Base-by-base conservation (phyloP, 306 rosid species). In the Acmispon strigosus region DNA sequence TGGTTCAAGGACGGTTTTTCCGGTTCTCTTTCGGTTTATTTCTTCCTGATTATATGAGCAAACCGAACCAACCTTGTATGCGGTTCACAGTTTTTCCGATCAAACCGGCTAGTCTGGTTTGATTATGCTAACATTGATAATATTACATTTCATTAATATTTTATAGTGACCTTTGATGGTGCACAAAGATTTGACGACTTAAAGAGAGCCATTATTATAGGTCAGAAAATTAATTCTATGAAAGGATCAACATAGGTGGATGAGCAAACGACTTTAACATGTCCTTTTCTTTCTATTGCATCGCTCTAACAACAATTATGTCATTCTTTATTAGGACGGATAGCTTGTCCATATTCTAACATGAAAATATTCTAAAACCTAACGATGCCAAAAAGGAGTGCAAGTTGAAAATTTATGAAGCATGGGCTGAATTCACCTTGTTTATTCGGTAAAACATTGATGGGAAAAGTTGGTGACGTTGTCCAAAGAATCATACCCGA, bases 121-220 rank as follows among this genome's bases (percentile, higher is more conserved):
- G n/a, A n/a, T n/a, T n/a, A n/a, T n/a, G n/a, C n/a, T n/a, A n/a
- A n/a, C n/a, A n/a, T n/a, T n/a, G n/a, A n/a, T n/a, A n/a, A n/a
- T 22, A 22, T 22, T 3, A 22, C 1, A 22, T 3, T 22, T 3
- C 1, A 1, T 22, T 22, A 22, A 22, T 22, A 22, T 22, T 3
- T 22, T 22, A 1, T 3, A 1, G 1, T 22, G 24, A 22, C 3
- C 41, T 41, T 27, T 8, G 22, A 69, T 74, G 76, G 27, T 67
- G 72, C 76, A 29, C 20, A 73, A 7, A 64, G 82, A 50, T 69
- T 74, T 74, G 73, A 69, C 77, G 63, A 55, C 78, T 82, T 74
- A 74, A 74, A 78, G 78, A 36, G 42, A 49, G 27, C 14, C 67
- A 82, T 74, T 57, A 79, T 60, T 79, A 61, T 68, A 61, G 72